These are phyloP conservation scores for Fragaria vesca DNA, from an alignment of 306 rosid species.

Conservation along the genomic window DNA sequence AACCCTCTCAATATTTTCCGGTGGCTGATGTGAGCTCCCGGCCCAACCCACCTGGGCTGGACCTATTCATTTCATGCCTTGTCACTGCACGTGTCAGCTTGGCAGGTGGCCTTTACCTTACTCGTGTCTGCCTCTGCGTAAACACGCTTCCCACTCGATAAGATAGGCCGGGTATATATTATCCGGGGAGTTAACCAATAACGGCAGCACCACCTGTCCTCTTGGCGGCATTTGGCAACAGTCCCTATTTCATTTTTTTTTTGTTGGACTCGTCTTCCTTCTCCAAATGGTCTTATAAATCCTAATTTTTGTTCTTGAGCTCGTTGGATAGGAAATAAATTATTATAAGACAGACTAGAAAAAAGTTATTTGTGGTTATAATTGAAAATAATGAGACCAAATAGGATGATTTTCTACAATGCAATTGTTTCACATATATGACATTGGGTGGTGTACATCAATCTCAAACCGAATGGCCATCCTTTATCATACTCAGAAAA, in stretches of 20 bases:
- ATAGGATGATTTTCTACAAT: not conserved
- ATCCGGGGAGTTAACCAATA: not conserved
- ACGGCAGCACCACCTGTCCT: not conserved
- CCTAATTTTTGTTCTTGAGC: not conserved
- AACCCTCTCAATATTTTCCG: not conserved
- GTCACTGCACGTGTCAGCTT: conserved; percentile 10
- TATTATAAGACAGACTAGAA: not conserved
- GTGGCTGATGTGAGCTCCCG: not conserved
- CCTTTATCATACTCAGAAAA: not conserved
- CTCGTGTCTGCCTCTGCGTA: conserved; percentile 1
- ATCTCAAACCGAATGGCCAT: not conserved
- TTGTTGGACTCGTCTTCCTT: not conserved
- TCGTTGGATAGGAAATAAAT: not conserved
- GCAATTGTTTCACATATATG: not conserved
- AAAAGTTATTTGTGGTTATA: not conserved
- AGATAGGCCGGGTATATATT: not conserved
- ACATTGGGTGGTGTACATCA: not conserved
- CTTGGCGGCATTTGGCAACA: not conserved
- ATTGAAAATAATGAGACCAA: not conserved
- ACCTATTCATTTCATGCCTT: not conserved
- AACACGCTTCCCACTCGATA: not conserved
- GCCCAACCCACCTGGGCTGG: not conserved
- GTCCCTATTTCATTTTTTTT: not conserved
- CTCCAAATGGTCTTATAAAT: not conserved
- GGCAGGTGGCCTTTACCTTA: too few relatives aligned